A percentile compares a stretch with the other conserved stretches of the same genome.
Evolutionary conservation across 495 filamentous ascomycete genomes (phyloP).

Genomic region (Penicillium coffeae): DNA sequence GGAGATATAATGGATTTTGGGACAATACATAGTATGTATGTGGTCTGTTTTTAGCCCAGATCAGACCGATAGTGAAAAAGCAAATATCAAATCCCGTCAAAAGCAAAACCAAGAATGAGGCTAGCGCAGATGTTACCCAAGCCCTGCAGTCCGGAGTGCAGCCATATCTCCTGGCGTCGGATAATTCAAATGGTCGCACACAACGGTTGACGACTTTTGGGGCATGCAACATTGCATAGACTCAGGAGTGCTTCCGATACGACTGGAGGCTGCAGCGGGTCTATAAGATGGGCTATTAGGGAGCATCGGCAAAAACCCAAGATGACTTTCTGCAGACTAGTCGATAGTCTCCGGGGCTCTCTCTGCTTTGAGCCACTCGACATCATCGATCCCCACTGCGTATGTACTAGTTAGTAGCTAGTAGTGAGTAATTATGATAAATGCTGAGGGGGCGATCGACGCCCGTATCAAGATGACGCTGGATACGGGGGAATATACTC

Average conservation of each 20-base stretch:
- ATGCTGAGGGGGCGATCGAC: too few relatives aligned
- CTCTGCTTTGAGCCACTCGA: background rate
- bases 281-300: background rate
- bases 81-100: too few relatives aligned
- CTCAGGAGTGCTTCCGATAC: slow-evolving; percentile 16
- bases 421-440: too few relatives aligned
- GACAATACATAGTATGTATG: too few relatives aligned
- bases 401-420: slow-evolving; percentile 13
- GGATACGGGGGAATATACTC: too few relatives aligned
- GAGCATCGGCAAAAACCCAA: background rate
- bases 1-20: too few relatives aligned
- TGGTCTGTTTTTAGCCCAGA: too few relatives aligned
- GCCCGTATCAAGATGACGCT: too few relatives aligned
- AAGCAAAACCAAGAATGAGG: slow-evolving; percentile 2
- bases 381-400: slow-evolving; percentile 6
- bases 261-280: slow-evolving; percentile 3
- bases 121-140: slow-evolving; percentile 21
- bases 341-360: background rate
- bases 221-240: slow-evolving; percentile 8
- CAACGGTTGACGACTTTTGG: slow-evolving; percentile 13
- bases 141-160: background rate
- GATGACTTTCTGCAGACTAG: slow-evolving; percentile 6
- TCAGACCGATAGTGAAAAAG: too few relatives aligned
- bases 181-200: slow-evolving; percentile 17
- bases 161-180: slow-evolving; percentile 7